These are phyloP conservation scores for Penicillium polonicum DNA, from an alignment of 2,329 filamentous ascomycete genomes.

Conservation along the genomic window DNA sequence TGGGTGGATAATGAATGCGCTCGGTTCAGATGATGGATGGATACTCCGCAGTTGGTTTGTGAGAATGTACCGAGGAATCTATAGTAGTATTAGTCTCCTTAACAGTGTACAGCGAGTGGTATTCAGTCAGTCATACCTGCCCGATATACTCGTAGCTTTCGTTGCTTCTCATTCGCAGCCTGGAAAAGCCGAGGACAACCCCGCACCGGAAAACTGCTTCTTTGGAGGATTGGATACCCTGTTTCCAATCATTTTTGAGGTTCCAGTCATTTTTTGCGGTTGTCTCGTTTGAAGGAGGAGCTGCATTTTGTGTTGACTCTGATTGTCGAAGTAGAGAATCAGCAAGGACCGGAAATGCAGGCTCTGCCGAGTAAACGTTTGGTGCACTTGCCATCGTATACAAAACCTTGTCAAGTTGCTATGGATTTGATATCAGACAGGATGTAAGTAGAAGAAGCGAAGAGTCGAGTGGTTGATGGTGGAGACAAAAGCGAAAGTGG, in stretches of 20 bases:
- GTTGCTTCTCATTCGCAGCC: constrained; percentile 22
- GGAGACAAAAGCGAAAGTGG: background rate
- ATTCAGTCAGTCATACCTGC: constrained; percentile 24
- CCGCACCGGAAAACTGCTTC: constrained; percentile 30
- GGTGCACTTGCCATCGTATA: constrained; percentile 15
- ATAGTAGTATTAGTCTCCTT: background rate
- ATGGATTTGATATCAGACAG: background rate
- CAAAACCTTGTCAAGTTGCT: background rate
- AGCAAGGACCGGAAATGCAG: constrained; percentile 35
- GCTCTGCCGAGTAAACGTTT: constrained; percentile 29
- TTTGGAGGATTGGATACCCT: constrained; percentile 17
- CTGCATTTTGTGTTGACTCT: background rate
- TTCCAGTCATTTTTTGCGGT: constrained; percentile 24
- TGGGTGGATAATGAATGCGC: constrained; percentile 38
- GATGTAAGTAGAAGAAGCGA: background rate
- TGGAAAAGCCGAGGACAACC: constrained; percentile 35
- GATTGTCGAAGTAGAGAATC: constrained; percentile 27
- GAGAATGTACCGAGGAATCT: constrained; percentile 35
- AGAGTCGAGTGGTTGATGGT: background rate
- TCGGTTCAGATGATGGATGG: constrained; percentile 15
- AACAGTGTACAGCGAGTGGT: background rate
- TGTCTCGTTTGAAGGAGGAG: background rate
- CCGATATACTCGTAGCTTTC: constrained; percentile 32
- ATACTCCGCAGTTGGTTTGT: constrained; percentile 21
- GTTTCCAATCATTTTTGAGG: constrained; percentile 25